Percentiles rank a stretch among this genome's conserved stretches.
Conservation (phyloP, 768 basidiomycete genomes). For the Hygrocybe punicea region DNA sequence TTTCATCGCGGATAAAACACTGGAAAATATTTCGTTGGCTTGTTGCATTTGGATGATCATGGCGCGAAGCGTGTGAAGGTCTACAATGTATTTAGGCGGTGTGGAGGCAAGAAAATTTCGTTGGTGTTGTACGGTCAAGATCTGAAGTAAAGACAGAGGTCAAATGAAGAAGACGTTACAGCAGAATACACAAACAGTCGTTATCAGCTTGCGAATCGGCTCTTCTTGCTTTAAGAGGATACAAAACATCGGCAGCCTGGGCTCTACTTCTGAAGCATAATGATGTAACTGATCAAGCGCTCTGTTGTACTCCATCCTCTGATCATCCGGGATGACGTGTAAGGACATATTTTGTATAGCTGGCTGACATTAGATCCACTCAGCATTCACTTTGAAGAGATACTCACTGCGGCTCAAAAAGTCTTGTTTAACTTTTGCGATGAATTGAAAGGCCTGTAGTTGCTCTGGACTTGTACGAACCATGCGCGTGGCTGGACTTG, state of each 20-base stretch:
- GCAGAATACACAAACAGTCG: slow-evolving; percentile 46
- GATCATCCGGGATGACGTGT: slow-evolving; percentile 49
- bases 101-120: slow-evolving; percentile 35
- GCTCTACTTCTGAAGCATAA: slow-evolving; percentile 47
- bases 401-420: slow-evolving; percentile 33
- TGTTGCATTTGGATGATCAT: slow-evolving; percentile 46
- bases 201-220: slow-evolving; percentile 45
- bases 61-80: slow-evolving; percentile 37
- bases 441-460: slow-evolving; percentile 27
- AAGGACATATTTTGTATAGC: slow-evolving; percentile 34
- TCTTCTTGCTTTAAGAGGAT: slow-evolving; percentile 49
- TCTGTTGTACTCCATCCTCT: slow-evolving; percentile 50
- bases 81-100: slow-evolving; percentile 43
- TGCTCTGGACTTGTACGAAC: slow-evolving; percentile 32
- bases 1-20: slow-evolving; percentile 18
- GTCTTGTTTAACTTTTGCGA: slow-evolving; percentile 32
- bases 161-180: background rate
- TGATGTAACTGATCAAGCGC: slow-evolving; percentile 50
- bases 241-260: slow-evolving; percentile 46
- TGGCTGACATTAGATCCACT: slow-evolving; percentile 17
- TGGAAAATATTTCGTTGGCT: slow-evolving; percentile 40
- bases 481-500: background rate
- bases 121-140: slow-evolving; percentile 46
- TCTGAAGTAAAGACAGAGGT: slow-evolving; percentile 29
- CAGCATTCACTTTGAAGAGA: slow-evolving; percentile 4